Conservation (phyloP, 306 rosid genomes). For the Vigna nakashimae region DNA sequence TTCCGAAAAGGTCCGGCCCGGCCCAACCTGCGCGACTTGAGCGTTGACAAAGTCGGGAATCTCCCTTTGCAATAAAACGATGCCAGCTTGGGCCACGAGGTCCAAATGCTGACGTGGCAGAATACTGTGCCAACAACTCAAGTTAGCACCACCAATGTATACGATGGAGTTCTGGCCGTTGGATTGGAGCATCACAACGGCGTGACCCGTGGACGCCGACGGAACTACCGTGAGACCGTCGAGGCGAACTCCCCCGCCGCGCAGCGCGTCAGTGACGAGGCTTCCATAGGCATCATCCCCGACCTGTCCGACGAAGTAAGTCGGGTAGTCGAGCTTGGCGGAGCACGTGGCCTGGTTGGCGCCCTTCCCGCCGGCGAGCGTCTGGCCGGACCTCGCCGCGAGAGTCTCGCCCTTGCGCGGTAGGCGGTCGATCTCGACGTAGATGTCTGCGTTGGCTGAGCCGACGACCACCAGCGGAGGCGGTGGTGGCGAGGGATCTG, state of each 20-base stretch:
- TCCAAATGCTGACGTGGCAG: slow-evolving; percentile 57
- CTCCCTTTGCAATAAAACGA: slow-evolving; percentile 92
- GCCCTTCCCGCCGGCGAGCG: slow-evolving; percentile 87
- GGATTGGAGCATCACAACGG: slow-evolving; percentile 87
- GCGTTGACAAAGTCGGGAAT: slow-evolving; percentile 79
- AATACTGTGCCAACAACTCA: slow-evolving; percentile 69
- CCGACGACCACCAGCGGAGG: slow-evolving; percentile 85
- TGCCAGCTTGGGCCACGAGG: slow-evolving; percentile 76
- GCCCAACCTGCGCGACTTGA: slow-evolving; percentile 85
- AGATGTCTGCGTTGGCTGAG: slow-evolving; percentile 90
- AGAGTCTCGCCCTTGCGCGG: slow-evolving; percentile 79
- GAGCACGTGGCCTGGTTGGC: slow-evolving; percentile 88
- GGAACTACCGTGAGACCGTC: slow-evolving; percentile 53
- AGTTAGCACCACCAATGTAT: slow-evolving; percentile 86
- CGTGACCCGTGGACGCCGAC: slow-evolving; percentile 74
- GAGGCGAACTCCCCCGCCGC: slow-evolving; percentile 61
- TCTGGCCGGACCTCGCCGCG: slow-evolving; percentile 72
- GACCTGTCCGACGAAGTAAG: slow-evolving; percentile 83
- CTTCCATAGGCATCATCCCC: slow-evolving; percentile 84
- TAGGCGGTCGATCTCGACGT: slow-evolving; percentile 77
- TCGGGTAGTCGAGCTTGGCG: slow-evolving; percentile 75
- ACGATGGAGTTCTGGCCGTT: slow-evolving; percentile 89
- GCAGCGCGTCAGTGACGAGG: slow-evolving; percentile 62
- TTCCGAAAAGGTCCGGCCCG: too few relatives aligned
- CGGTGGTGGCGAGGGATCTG: slow-evolving; percentile 39